Conservation (phyloP, 768 basidiomycete genomes). For the Flagelloscypha sp. region DNA sequence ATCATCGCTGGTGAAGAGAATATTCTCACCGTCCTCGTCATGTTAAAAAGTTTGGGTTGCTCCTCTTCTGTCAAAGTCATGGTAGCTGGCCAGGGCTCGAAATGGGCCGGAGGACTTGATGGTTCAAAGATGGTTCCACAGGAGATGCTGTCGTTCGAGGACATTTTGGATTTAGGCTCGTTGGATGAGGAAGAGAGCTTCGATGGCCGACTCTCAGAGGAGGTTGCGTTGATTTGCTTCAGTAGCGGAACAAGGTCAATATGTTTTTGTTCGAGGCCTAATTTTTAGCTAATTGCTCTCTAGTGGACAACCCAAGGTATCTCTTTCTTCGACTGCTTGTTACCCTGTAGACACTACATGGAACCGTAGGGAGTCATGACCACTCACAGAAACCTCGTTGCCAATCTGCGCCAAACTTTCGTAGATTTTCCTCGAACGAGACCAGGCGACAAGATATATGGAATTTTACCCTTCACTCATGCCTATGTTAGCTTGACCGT, state of each 20-base stretch:
- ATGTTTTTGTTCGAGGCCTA: neutral
- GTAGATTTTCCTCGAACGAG: constrained; percentile 19
- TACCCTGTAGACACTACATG: too few species aligned
- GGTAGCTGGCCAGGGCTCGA: constrained; percentile 39
- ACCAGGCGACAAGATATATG: constrained; percentile 16
- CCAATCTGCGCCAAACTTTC: constrained; percentile 29
- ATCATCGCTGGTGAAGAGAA: constrained; percentile 61
- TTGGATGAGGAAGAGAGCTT: constrained; percentile 48
- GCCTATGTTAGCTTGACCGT: constrained; percentile 37
- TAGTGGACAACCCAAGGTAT: too few species aligned
- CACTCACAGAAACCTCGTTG: constrained; percentile 37
- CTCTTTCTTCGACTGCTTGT: too few species aligned
- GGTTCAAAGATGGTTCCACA: constrained; percentile 18
- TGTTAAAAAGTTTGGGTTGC: constrained; percentile 44
- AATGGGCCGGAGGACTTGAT: constrained; percentile 37
- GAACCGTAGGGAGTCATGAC: too few species aligned
- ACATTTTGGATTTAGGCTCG: constrained; percentile 42
- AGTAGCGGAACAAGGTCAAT: constrained; percentile 1
- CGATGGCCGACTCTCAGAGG: constrained; percentile 23
- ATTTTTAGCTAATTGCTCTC: too few species aligned
- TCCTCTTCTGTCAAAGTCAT: constrained; percentile 43
- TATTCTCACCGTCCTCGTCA: constrained; percentile 42
- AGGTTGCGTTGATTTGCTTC: constrained; percentile 1
- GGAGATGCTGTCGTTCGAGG: constrained; percentile 32
- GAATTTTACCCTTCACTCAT: constrained; percentile 39